Evolutionary conservation across 179 eudicot genomes (phyloP).

Genomic region (Vitellaria paradoxa): DNA sequence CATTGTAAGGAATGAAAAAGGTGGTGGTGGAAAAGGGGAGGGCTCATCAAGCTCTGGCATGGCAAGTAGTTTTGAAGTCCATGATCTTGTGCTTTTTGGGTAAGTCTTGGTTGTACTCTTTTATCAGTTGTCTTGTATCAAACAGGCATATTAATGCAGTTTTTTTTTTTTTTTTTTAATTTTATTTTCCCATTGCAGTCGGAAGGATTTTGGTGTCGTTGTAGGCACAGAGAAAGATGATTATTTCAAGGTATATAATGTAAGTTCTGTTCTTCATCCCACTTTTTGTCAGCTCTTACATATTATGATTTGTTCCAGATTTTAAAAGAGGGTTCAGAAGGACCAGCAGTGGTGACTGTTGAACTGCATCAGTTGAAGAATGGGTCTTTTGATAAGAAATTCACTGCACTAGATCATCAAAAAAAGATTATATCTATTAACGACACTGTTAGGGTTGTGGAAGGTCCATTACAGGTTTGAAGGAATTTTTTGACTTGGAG

Average conservation of each 20-base stretch:
- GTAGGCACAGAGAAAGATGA: conserved; percentile 83
- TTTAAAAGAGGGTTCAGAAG: conserved; percentile 62
- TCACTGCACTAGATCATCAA: conserved; percentile 73
- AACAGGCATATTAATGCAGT: conserved; percentile 2
- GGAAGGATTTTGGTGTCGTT: conserved; percentile 80
- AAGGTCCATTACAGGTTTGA: conserved; percentile 81
- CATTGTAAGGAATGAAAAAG: conserved; percentile 29
- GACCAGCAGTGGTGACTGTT: conserved; percentile 45
- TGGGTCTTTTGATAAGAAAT: conserved; percentile 64
- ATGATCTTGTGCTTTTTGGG: conserved; percentile 89
- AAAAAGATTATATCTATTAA: conserved; percentile 59
- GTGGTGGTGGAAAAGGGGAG: conserved; percentile 53
- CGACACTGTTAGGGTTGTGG: conserved; percentile 65
- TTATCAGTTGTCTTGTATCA: background rate
- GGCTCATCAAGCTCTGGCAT: conserved; percentile 57
- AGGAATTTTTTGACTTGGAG: conserved; percentile 12
- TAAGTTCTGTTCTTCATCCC: background rate
- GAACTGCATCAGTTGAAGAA: conserved; percentile 50
- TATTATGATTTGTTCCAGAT: conserved; percentile 42
- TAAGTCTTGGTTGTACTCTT: conserved; percentile 22
- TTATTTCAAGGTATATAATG: conserved; percentile 54
- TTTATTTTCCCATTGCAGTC: conserved; percentile 41
- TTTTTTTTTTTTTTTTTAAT: background rate
- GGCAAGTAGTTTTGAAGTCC: conserved; percentile 59
- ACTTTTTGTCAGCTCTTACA: conserved; percentile 11